Evolutionary conservation across 2,329 filamentous ascomycete genomes (phyloP).

Genomic region (Tolypocladium pustulatum): DNA sequence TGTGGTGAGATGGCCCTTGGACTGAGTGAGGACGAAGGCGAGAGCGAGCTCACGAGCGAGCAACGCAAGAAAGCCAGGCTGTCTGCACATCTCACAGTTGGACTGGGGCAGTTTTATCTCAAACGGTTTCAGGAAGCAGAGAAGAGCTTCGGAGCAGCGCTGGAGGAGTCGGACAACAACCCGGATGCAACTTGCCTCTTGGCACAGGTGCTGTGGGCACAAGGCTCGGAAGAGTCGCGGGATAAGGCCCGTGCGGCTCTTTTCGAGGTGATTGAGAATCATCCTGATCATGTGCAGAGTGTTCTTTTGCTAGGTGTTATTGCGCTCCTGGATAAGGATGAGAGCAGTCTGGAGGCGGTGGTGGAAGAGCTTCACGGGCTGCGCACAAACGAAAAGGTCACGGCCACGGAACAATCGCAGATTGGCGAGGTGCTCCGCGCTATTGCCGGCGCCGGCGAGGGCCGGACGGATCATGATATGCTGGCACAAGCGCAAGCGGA

Average conservation of each 20-base stretch:
- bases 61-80: conserved; percentile 62
- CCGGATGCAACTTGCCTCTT: conserved; percentile 81
- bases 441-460: conserved; percentile 50
- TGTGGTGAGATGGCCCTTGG: conserved; percentile 73
- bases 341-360: conserved; percentile 71
- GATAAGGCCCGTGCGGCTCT: conserved; percentile 69
- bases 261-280: conserved; percentile 65
- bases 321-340: conserved; percentile 69
- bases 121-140: conserved; percentile 59
- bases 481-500: conserved; percentile 60
- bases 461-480: conserved; percentile 36
- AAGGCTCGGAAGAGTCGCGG: conserved; percentile 63
- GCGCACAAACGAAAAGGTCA: conserved; percentile 55
- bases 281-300: conserved; percentile 67
- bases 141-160: conserved; percentile 66
- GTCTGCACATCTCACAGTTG: conserved; percentile 76
- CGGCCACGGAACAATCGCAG: conserved; percentile 51
- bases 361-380: conserved; percentile 64
- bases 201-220: conserved; percentile 88
- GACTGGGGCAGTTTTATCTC: conserved; percentile 69
- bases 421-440: conserved; percentile 69
- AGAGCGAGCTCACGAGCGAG: conserved; percentile 53
- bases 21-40: conserved; percentile 62
- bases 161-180: conserved; percentile 64
- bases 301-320: conserved; percentile 76